Evolutionary conservation across 768 basidiomycete species (phyloP).

Genomic region (Mrakia hoshinonis): DNA sequence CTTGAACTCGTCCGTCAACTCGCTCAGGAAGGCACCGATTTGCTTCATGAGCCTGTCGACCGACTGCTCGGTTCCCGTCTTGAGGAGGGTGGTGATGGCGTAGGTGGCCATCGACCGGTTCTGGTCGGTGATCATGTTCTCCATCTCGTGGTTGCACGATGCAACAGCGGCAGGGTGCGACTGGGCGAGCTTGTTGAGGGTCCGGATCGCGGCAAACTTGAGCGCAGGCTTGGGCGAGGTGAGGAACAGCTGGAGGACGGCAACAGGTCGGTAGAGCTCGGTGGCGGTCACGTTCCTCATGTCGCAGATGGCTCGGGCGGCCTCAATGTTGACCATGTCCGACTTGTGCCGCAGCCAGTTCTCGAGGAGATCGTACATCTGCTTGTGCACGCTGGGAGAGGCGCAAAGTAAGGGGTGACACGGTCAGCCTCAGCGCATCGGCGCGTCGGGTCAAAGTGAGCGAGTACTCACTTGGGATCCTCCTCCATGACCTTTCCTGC

Average conservation of each 20-base stretch:
- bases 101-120: slow-evolving; percentile 97
- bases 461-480: slow-evolving; percentile 78
- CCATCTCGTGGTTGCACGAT: slow-evolving; percentile 89
- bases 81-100: slow-evolving; percentile 94
- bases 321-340: slow-evolving; percentile 99
- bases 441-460: not conserved
- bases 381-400: slow-evolving; percentile 64
- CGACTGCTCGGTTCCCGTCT: slow-evolving; percentile 98
- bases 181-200: slow-evolving; percentile 78
- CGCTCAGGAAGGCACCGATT: slow-evolving; percentile 96
- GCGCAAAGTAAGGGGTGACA: not conserved
- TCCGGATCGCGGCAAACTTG: slow-evolving; percentile 95
- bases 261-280: slow-evolving; percentile 78
- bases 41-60: slow-evolving; percentile 99
- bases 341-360: slow-evolving; percentile 96
- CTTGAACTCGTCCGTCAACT: slow-evolving; percentile 99
- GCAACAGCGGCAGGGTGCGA: slow-evolving; percentile 78
- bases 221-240: slow-evolving; percentile 89
- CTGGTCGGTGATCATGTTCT: slow-evolving; percentile 87
- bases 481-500: slow-evolving; percentile 99
- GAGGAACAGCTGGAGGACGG: slow-evolving; percentile 89
- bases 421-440: not conserved
- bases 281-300: slow-evolving; percentile 71
- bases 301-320: slow-evolving; percentile 93
- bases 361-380: slow-evolving; percentile 88